phyloP scores from a whole-genome alignment of 2,329 filamentous ascomycete genomes.

The Fusarium oxysporum region DNA sequence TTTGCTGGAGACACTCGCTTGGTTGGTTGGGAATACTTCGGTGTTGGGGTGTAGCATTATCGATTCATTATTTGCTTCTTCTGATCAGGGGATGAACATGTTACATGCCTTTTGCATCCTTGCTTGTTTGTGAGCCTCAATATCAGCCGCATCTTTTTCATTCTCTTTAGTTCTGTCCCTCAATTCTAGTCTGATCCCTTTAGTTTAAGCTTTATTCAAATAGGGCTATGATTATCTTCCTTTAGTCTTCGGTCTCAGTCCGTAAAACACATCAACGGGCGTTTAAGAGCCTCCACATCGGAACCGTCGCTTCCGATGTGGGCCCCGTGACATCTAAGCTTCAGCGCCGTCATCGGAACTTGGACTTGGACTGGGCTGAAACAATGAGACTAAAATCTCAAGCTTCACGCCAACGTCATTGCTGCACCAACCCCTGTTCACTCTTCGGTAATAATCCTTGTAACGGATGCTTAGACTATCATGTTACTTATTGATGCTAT shows the following conservation, averaged over 20 bases:
- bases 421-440: constrained; percentile 23
- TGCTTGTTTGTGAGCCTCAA: constrained; percentile 2
- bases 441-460: constrained; percentile 38
- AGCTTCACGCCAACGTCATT: constrained; percentile 38
- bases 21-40: constrained; percentile 42
- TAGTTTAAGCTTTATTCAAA: not conserved
- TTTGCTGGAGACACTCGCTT: not conserved
- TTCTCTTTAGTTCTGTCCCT: not conserved
- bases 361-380: constrained; percentile 30
- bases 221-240: not conserved
- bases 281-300: constrained; percentile 11
- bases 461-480: constrained; percentile 14
- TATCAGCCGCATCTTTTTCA: not conserved
- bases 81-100: constrained; percentile 10
- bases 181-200: not conserved
- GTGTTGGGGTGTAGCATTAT: constrained; percentile 22
- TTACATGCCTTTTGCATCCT: constrained; percentile 17
- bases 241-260: not conserved
- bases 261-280: not conserved
- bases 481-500: constrained; percentile 39
- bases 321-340: not conserved
- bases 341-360: constrained; percentile 40
- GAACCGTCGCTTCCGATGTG: constrained; percentile 38
- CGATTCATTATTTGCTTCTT: constrained; percentile 28
- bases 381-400: constrained; percentile 24